A percentile compares a stretch with the other conserved stretches of the same genome.
Evolutionary conservation across 306 rosid species (phyloP).

Genomic region (Heteromeles arbutifolia): DNA sequence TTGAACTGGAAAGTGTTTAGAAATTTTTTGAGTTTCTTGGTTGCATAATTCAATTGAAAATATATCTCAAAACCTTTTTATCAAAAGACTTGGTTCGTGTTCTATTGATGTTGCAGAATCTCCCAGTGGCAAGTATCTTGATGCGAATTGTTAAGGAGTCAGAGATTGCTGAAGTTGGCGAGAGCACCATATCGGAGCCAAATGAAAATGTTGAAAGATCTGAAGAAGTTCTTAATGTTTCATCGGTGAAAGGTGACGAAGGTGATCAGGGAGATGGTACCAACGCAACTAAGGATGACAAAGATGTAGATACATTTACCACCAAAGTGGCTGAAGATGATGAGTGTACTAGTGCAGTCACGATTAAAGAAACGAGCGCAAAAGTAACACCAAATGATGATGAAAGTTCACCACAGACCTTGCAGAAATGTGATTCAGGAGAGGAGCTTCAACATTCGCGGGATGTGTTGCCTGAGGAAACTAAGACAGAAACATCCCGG

Average conservation of each 20-base stretch:
- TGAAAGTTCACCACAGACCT: conserved; percentile 7
- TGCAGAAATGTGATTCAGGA: conserved; percentile 11
- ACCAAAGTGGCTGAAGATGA: conserved; percentile 1
- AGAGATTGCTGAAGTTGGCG: neutral
- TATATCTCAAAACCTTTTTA: neutral
- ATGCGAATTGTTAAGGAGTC: conserved; percentile 15
- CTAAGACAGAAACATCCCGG: neutral
- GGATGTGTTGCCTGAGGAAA: conserved; percentile 6
- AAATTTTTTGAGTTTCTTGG: neutral
- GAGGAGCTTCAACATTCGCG: conserved; percentile 17
- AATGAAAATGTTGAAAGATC: conserved; percentile 3
- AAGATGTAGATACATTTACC: conserved; percentile 3
- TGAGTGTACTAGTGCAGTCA: neutral
- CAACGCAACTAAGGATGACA: conserved; percentile 5
- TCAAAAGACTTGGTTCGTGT: conserved; percentile 2
- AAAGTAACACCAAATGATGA: conserved; percentile 10
- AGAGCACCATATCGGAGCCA: neutral
- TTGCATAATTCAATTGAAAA: neutral
- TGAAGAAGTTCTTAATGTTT: neutral
- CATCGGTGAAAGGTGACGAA: conserved; percentile 9
- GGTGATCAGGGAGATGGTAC: neutral
- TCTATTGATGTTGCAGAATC: conserved; percentile 22
- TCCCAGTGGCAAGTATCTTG: neutral
- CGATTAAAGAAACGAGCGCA: neutral
- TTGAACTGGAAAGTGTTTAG: neutral